Percentiles rank a stretch among this genome's conserved stretches.
Conservation (phyloP, 225 moss, liverwort and hornwort genomes). For the Climacium dendroides region DNA sequence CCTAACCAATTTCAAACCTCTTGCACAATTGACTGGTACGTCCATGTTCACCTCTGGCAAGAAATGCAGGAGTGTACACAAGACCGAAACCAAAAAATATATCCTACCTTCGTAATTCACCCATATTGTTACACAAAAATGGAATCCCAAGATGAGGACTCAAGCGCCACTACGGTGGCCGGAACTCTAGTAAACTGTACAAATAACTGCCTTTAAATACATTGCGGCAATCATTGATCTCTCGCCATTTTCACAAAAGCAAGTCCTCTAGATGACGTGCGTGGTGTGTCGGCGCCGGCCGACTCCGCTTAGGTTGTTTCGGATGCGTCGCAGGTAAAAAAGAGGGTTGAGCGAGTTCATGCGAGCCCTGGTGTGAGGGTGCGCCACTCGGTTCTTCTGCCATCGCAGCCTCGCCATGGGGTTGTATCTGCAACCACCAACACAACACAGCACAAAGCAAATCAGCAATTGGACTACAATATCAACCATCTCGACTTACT, state of each 20-base stretch:
- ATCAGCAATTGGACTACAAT: not conserved
- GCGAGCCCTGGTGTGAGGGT: not conserved
- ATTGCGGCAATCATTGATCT: not conserved
- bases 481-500: not conserved
- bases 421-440: not conserved
- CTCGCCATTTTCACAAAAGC: not conserved
- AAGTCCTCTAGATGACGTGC: not conserved
- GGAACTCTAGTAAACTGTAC: not conserved
- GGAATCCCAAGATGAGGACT: not conserved
- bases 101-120: not conserved
- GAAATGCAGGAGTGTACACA: not conserved
- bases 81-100: no score
- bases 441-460: not conserved
- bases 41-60: not conserved
- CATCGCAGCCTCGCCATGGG: not conserved
- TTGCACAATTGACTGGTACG: not conserved
- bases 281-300: not conserved
- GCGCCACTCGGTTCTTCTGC: slow-evolving; percentile 10
- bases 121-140: not conserved
- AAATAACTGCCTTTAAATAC: not conserved
- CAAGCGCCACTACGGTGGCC: not conserved
- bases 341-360: slow-evolving; percentile 20
- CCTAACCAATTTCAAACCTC: not conserved
- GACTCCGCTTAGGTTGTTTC: slow-evolving; percentile 3
- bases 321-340: slow-evolving; percentile 13